Evolutionary conservation across 1,139 yeast species (phyloP), one percentile per base, ranked within the genome.

Genomic region (Nakaseomyces bracarensis): DNA sequence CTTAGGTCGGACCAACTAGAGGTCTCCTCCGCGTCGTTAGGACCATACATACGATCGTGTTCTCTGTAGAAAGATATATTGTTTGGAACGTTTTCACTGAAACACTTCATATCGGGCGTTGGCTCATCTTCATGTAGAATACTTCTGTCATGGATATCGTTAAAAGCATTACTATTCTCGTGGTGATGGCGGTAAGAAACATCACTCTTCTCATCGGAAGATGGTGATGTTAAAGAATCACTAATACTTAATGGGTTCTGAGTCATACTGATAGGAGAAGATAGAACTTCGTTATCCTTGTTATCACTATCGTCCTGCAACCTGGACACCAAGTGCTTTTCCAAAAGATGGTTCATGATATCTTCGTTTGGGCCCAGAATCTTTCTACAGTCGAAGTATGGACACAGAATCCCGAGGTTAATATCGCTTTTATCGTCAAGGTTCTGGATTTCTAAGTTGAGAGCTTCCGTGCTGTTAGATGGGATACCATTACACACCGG

Each of bases 301-400:
- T 11, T 33, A 8, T 20, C 7, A 11, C 34, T 30, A 16, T 33
- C 36, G 10, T 33, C 26, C 18, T 33, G 26, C 9, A 33, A 11
- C 14, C 36, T 33, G 5, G 36, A 33, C 16, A 33, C 36, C 36
- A 33, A 33, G 18, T 33, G 36, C 36, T 13, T 33, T 21, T 33
- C 36, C 22, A 51, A 37, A 20, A 48, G 33, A 46, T 51, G 54
- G 36, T 47, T 47, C 30, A 49, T 47, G 25, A 49, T 34, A 42
- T 47, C 51, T 20, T 49, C 50, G 11, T 39, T 35, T 2, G 46
- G 44, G 5, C 35, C 27, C 19, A 46, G 40, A 3, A 39, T 31
- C 9, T 26, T 35, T 13, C 42, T 40, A 46, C 55, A 53, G 29
- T 46, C 46, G 14, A 40, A 45, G 35, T 53, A 52, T 2, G 54